These are phyloP conservation scores for Trichoderma sp. DNA, from an alignment of 2,329 filamentous ascomycete species.

Conservation along the genomic window DNA sequence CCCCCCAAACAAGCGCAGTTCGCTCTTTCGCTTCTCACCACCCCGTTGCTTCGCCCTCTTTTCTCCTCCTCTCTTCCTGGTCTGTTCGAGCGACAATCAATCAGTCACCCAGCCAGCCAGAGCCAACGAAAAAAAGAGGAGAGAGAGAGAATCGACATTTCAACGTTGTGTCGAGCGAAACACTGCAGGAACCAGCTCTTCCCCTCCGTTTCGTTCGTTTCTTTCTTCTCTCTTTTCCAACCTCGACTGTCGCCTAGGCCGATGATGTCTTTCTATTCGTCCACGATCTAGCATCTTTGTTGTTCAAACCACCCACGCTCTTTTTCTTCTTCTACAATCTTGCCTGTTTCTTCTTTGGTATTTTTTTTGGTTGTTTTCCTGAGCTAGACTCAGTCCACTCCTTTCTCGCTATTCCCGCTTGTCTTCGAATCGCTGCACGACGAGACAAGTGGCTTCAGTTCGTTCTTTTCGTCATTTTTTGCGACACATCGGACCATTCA, in stretches of 20 bases:
- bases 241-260: constrained; percentile 32
- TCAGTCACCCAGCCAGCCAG: neutral
- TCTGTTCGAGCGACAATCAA: constrained; percentile 13
- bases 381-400: constrained; percentile 56
- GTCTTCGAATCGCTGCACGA: constrained; percentile 18
- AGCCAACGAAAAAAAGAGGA: neutral
- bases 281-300: constrained; percentile 34
- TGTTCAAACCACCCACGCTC: constrained; percentile 20
- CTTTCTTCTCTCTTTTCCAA: neutral
- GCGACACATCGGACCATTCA: neutral
- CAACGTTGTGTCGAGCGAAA: neutral
- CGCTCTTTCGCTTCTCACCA: constrained; percentile 26
- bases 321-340: constrained; percentile 31
- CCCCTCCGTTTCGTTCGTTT: constrained; percentile 24
- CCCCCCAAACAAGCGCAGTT: constrained; percentile 17
- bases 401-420: constrained; percentile 39
- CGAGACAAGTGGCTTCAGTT: constrained; percentile 4
- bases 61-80: constrained; percentile 1
- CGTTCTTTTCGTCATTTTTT: neutral
- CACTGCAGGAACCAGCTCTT: constrained; percentile 10
- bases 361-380: constrained; percentile 34
- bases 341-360: constrained; percentile 35
- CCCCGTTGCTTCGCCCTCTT: constrained; percentile 21
- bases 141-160: neutral
- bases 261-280: constrained; percentile 43